phyloP scores from a whole-genome alignment of 1,284 basidiomycete genomes.

The Bondarzewia mesenterica region DNA sequence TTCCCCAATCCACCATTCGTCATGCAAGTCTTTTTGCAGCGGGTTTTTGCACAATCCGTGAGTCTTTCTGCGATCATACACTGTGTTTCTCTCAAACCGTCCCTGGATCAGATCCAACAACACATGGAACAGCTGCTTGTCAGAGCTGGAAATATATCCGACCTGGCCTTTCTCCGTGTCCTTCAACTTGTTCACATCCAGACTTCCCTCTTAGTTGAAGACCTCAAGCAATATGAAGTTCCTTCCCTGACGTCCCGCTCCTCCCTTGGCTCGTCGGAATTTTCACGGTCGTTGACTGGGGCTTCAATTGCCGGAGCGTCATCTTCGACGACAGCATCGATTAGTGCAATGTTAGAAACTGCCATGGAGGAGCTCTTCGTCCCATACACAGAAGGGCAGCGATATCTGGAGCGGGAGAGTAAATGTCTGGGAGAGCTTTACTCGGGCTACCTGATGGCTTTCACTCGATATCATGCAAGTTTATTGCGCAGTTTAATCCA shows the following conservation, averaged over 20 bases:
- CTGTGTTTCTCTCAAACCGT: too few species aligned
- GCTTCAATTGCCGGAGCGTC: conserved; percentile 30
- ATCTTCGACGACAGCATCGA: conserved; percentile 27
- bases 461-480: conserved; percentile 86
- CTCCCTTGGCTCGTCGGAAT: conserved; percentile 50
- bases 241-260: conserved; percentile 57
- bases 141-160: conserved; percentile 67
- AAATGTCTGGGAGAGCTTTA: conserved; percentile 85
- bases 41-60: conserved; percentile 97
- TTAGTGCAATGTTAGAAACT: conserved; percentile 86
- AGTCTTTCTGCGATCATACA: conserved; percentile 21
- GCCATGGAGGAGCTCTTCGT: conserved; percentile 96
- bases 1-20: conserved; percentile 97
- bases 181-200: conserved; percentile 84
- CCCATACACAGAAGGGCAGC: conserved; percentile 85
- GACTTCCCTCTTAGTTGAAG: conserved; percentile 78
- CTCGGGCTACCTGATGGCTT: conserved; percentile 63
- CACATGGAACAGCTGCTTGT: conserved; percentile 84
- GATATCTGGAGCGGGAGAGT: conserved; percentile 91
- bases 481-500: too few species aligned
- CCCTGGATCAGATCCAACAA: conserved; percentile 96
- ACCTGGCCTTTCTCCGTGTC: conserved; percentile 87
- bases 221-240: conserved; percentile 88
- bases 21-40: conserved; percentile 97
- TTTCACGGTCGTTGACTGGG: conserved; percentile 45